phyloP scores from a whole-genome alignment of 352 stramenopile species.

The Aphanomyces cochlioides region DNA sequence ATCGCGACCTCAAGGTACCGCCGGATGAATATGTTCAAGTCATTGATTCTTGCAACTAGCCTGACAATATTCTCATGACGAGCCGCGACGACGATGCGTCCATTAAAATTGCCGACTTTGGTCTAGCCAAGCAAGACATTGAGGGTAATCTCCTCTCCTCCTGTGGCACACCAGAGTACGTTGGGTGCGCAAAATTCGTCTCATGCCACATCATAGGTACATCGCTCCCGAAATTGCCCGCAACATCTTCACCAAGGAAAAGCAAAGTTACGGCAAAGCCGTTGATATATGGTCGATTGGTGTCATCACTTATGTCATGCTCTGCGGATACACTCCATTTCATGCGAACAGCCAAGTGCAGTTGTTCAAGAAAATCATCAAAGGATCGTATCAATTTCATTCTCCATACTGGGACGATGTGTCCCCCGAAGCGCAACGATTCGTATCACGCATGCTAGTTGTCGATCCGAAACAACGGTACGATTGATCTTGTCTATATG shows the following conservation, averaged over 20 bases:
- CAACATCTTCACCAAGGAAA: slow-evolving; percentile 39
- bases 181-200: slow-evolving; percentile 67
- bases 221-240: slow-evolving; percentile 70
- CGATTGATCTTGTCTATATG: slow-evolving; percentile 13
- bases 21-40: background rate
- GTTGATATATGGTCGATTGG: slow-evolving; percentile 85
- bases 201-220: background rate
- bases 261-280: slow-evolving; percentile 59
- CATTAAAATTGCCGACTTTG: slow-evolving; percentile 92
- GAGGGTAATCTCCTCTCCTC: slow-evolving; percentile 61
- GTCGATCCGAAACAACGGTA: slow-evolving; percentile 72
- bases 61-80: slow-evolving; percentile 83
- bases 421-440: slow-evolving; percentile 83
- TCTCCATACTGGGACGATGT: slow-evolving; percentile 88
- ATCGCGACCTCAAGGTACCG: slow-evolving; percentile 62
- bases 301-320: slow-evolving; percentile 88
- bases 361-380: slow-evolving; percentile 88
- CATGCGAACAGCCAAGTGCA: slow-evolving; percentile 93
- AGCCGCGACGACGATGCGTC: slow-evolving; percentile 77
- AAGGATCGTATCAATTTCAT: slow-evolving; percentile 82
- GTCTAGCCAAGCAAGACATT: slow-evolving; percentile 83
- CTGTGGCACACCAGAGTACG: slow-evolving; percentile 74
- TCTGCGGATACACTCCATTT: slow-evolving; percentile 80
- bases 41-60: slow-evolving; percentile 39
- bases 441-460: slow-evolving; percentile 84